phyloP scores from a whole-genome alignment of 345 rosid species.

The Pistacia integerrima region DNA sequence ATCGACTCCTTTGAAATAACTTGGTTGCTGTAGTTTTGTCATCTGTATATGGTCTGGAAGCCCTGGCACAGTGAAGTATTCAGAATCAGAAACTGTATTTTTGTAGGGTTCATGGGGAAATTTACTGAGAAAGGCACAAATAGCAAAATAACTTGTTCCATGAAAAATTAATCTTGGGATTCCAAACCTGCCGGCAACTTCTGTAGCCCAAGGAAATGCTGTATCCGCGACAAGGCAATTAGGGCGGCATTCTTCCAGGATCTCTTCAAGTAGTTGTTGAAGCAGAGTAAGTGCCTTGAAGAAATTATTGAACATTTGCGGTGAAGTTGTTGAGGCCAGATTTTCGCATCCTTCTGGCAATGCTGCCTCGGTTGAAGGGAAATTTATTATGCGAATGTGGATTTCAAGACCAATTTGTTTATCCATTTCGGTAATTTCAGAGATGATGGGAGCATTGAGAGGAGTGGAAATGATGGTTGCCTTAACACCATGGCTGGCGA shows the following conservation, averaged over 20 bases:
- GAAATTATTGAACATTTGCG: conserved; percentile 1
- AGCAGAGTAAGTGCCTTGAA: conserved; percentile 8
- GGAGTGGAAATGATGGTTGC: conserved; percentile 59
- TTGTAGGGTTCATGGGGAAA: background rate
- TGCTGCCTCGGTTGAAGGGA: conserved; percentile 25
- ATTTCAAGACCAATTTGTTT: conserved; percentile 22
- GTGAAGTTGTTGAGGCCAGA: conserved; percentile 7
- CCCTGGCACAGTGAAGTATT: background rate
- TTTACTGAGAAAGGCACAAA: background rate
- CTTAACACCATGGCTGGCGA: conserved; percentile 42
- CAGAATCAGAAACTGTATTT: background rate
- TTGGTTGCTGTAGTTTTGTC: background rate
- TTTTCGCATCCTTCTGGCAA: conserved; percentile 27
- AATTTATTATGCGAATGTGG: conserved; percentile 17
- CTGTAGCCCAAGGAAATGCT: conserved; percentile 25
- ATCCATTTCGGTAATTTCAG: conserved; percentile 29
- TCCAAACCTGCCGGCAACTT: conserved; percentile 4
- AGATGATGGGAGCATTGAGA: conserved; percentile 34
- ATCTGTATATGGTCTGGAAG: background rate
- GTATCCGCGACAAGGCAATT: conserved; percentile 22
- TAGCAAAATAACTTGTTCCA: background rate
- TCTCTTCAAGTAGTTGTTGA: conserved; percentile 18
- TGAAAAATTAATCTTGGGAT: conserved; percentile 6
- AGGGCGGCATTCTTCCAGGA: conserved; percentile 15
- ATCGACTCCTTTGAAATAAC: background rate